Evolutionary conservation across 2,329 filamentous ascomycete species (phyloP).

Genomic region (Plenodomus lindquistii): DNA sequence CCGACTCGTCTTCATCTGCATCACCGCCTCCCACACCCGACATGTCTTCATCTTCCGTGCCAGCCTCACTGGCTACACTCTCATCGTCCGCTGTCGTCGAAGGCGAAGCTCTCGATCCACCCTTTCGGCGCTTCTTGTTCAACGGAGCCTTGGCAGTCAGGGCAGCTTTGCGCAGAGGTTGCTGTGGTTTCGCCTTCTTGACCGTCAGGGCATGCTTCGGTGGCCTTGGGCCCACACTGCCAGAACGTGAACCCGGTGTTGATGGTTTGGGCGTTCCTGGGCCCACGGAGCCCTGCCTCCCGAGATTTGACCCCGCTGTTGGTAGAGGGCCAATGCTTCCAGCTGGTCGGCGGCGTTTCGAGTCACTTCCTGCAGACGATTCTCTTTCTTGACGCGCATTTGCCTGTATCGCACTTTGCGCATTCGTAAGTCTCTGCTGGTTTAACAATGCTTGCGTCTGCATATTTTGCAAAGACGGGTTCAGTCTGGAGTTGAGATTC

Average conservation of each 20-base stretch:
- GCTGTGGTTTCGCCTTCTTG: slow-evolving; percentile 61
- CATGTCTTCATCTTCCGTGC: slow-evolving; percentile 55
- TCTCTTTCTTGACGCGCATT: slow-evolving; percentile 53
- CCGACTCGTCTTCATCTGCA: slow-evolving; percentile 67
- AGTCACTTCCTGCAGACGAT: slow-evolving; percentile 58
- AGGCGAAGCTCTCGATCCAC: slow-evolving; percentile 44
- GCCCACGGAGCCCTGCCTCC: slow-evolving; percentile 63
- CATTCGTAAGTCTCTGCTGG: slow-evolving; percentile 42
- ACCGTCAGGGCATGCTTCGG: slow-evolving; percentile 53
- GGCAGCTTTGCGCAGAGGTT: slow-evolving; percentile 46
- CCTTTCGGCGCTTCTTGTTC: slow-evolving; percentile 45
- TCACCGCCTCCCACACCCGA: slow-evolving; percentile 49
- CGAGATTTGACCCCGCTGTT: slow-evolving; percentile 58
- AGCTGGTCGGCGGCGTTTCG: slow-evolving; percentile 63
- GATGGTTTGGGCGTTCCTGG: slow-evolving; percentile 65
- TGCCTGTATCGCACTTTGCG: slow-evolving; percentile 37
- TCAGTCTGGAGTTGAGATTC: slow-evolving; percentile 32
- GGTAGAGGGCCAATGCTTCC: slow-evolving; percentile 57
- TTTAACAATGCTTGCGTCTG: slow-evolving; percentile 43
- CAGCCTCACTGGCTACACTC: slow-evolving; percentile 54
- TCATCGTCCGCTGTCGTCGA: slow-evolving; percentile 56
- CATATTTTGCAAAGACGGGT: slow-evolving; percentile 42
- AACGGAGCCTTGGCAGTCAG: slow-evolving; percentile 40
- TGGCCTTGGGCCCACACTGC: slow-evolving; percentile 59
- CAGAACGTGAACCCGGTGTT: slow-evolving; percentile 60